Evolutionary conservation across 768 basidiomycete species (phyloP).

Genomic region (Tremella fuciformis): DNA sequence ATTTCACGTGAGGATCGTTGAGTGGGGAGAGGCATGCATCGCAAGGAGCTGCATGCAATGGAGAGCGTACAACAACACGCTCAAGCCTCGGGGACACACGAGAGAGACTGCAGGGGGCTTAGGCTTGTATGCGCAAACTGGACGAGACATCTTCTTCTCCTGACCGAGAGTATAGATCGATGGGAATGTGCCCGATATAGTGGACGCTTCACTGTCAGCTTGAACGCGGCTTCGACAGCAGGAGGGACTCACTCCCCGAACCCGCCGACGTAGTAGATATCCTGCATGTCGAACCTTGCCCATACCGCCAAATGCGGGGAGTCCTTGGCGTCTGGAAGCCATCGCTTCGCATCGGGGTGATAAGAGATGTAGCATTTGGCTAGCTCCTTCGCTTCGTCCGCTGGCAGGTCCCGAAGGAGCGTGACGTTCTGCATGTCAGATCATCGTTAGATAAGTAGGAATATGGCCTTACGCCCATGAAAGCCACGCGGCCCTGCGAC

Average conservation of each 20-base stretch:
- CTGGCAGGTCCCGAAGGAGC: slow-evolving; percentile 24
- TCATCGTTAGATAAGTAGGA: background rate
- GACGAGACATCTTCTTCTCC: background rate
- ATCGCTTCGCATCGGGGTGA: slow-evolving; percentile 43
- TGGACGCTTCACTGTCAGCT: slow-evolving; percentile 27
- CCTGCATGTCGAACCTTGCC: slow-evolving; percentile 42
- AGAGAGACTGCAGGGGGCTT: background rate
- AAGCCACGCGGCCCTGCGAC: slow-evolving; percentile 43
- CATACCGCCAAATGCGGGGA: slow-evolving; percentile 29
- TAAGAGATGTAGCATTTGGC: slow-evolving; percentile 34
- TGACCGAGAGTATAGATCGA: slow-evolving; percentile 34
- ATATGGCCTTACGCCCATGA: slow-evolving; percentile 45
- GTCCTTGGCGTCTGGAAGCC: slow-evolving; percentile 34
- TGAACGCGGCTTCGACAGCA: background rate
- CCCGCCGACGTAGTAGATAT: slow-evolving; percentile 50
- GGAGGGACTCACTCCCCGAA: slow-evolving; percentile 46
- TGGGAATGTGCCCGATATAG: slow-evolving; percentile 48
- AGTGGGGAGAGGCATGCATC: too few relatives aligned
- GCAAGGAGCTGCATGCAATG: too few relatives aligned
- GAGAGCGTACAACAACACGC: too few relatives aligned
- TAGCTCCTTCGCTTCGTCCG: slow-evolving; percentile 17
- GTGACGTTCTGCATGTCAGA: slow-evolving; percentile 42
- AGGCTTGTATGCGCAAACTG: background rate
- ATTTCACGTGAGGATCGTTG: too few relatives aligned
- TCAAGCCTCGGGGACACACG: too few relatives aligned